A percentile compares a stretch with the other conserved stretches of the same genome.
phyloP scores from a whole-genome alignment of 306 rosid genomes.

The Prunus davidiana region DNA sequence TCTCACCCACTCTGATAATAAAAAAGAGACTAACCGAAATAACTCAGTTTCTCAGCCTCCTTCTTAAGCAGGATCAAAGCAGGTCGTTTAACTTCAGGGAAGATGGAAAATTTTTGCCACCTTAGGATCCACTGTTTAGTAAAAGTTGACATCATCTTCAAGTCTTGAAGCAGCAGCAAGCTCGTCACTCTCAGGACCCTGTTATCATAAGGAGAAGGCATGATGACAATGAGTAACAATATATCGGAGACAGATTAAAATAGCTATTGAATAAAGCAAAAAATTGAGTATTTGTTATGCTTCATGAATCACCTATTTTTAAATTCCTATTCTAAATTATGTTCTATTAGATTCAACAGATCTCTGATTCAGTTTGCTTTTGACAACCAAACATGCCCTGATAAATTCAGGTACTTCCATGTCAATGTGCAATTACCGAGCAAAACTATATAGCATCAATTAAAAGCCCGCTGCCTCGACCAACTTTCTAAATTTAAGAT shows the following conservation, averaged over 20 bases:
- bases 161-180: constrained; percentile 85
- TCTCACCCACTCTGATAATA: background rate
- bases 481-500: background rate
- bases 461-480: background rate
- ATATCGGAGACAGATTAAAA: background rate
- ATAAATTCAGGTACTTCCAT: background rate
- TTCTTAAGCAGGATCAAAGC: constrained; percentile 77
- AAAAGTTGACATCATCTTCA: constrained; percentile 87
- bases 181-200: constrained; percentile 95
- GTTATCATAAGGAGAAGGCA: constrained; percentile 16
- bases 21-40: constrained; percentile 55
- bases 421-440: background rate
- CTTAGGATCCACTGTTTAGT: constrained; percentile 79
- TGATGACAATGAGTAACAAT: background rate
- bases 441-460: background rate
- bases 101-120: constrained; percentile 90
- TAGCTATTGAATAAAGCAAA: background rate
- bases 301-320: background rate
- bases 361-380: background rate
- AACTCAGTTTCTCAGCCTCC: constrained; percentile 76
- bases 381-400: background rate
- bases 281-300: background rate
- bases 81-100: constrained; percentile 74
- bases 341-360: background rate
- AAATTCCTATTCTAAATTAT: background rate